Conservation (phyloP, 805 yeast species). For the Metschnikowia gruessii region DNA sequence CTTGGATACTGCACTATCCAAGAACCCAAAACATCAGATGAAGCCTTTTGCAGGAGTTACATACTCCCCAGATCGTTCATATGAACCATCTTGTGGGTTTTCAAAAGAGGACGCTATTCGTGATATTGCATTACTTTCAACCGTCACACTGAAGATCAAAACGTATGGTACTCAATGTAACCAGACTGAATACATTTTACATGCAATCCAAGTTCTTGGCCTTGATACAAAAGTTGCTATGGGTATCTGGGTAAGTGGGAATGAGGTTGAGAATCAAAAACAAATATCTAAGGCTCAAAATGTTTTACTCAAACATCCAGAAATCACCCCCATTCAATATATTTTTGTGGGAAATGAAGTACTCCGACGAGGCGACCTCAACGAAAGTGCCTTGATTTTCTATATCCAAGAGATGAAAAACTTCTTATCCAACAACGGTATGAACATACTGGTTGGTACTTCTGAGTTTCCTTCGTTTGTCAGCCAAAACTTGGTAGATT, state of each 20-base stretch:
- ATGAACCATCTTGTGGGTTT: slow-evolving; percentile 53
- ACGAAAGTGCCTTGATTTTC: slow-evolving; percentile 33
- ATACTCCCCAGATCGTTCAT: slow-evolving; percentile 55
- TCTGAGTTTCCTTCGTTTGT: slow-evolving; percentile 55
- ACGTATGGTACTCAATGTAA: slow-evolving; percentile 61
- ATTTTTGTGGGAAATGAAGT: slow-evolving; percentile 65
- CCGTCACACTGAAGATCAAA: slow-evolving; percentile 54
- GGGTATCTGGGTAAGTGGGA: slow-evolving; percentile 60
- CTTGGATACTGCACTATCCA: not conserved
- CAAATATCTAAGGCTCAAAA: slow-evolving; percentile 47
- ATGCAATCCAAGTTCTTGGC: slow-evolving; percentile 48
- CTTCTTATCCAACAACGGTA: slow-evolving; percentile 31
- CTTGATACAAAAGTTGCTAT: slow-evolving; percentile 55
- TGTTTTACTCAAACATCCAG: slow-evolving; percentile 39
- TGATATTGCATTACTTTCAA: slow-evolving; percentile 57
- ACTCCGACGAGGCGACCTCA: slow-evolving; percentile 49
- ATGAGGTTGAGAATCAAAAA: slow-evolving; percentile 41
- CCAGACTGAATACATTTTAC: slow-evolving; percentile 51
- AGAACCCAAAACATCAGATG: not conserved
- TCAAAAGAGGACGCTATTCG: slow-evolving; percentile 46
- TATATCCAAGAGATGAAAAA: slow-evolving; percentile 43
- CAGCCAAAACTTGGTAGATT: slow-evolving; percentile 35
- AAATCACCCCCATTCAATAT: slow-evolving; percentile 44
- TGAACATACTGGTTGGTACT: slow-evolving; percentile 56
- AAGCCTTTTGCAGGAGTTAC: slow-evolving; percentile 52